Evolutionary conservation across 345 rosid species (phyloP).

Genomic region (Camelina hispida): DNA sequence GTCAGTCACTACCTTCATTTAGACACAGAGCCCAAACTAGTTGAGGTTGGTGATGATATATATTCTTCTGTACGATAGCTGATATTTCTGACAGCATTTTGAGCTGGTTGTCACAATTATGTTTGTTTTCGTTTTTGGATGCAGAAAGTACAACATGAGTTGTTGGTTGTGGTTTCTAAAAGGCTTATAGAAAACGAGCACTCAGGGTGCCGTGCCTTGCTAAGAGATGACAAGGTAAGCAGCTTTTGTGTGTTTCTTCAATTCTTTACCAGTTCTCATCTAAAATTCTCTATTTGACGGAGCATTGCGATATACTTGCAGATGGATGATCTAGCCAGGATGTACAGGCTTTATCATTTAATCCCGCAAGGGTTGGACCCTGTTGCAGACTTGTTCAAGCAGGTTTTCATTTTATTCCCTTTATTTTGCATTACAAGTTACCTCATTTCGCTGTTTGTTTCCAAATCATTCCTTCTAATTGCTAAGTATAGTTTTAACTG

Average conservation of each 20-base stretch:
- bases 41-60: constrained; percentile 38
- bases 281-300: background rate
- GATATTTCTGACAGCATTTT: background rate
- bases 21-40: constrained; percentile 73
- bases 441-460: background rate
- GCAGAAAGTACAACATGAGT: constrained; percentile 67
- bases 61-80: too few relatives aligned
- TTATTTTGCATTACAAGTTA: background rate
- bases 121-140: background rate
- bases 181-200: constrained; percentile 79
- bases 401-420: background rate
- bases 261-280: background rate
- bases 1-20: constrained; percentile 77
- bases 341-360: constrained; percentile 73
- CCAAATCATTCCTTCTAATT: background rate
- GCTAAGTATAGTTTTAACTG: background rate
- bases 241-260: background rate
- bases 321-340: constrained; percentile 76
- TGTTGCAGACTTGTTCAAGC: constrained; percentile 68
- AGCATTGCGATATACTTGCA: background rate
- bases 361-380: constrained; percentile 71
- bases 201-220: constrained; percentile 81
- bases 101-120: background rate
- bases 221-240: constrained; percentile 75
- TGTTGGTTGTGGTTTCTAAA: constrained; percentile 59